Percentiles rank a stretch among this genome's conserved stretches.
phyloP scores from a whole-genome alignment of 768 basidiomycete species.

The Tulasnella calospora region DNA sequence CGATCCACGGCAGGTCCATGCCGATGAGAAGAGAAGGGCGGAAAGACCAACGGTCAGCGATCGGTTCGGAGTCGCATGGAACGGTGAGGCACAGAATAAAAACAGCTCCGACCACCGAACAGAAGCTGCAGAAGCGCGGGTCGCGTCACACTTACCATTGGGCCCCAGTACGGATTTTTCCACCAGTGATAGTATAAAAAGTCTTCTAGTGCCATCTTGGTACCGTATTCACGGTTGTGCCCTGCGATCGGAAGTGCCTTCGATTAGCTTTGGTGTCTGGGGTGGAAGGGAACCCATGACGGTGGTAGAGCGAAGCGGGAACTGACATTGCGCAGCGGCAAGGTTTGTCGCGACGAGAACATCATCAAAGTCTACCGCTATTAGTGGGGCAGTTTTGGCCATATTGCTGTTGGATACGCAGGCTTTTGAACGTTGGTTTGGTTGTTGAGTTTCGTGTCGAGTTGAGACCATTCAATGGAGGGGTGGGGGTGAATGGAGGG shows the following conservation, averaged over 20 bases:
- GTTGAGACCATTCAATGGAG: background rate
- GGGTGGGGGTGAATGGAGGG: background rate
- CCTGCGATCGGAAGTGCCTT: constrained; percentile 40
- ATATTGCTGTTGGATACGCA: background rate
- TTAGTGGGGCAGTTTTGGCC: constrained; percentile 35
- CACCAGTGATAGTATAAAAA: constrained; percentile 50
- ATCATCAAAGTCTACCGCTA: constrained; percentile 66
- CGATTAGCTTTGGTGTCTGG: background rate
- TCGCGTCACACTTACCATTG: constrained; percentile 29
- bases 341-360: constrained; percentile 61
- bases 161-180: constrained; percentile 59
- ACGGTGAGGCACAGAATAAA: constrained; percentile 8
- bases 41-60: constrained; percentile 1
- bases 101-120: background rate
- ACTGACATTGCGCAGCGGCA: constrained; percentile 48
- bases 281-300: background rate
- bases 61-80: background rate
- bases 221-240: constrained; percentile 60
- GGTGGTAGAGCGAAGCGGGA: background rate
- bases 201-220: constrained; percentile 50
- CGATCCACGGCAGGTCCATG: background rate
- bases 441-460: background rate
- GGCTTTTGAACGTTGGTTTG: background rate
- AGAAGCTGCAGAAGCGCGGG: background rate
- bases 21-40: background rate